Percentiles rank a stretch among this genome's conserved stretches.
Conservation (phyloP, 2,329 filamentous ascomycete genomes). For the Dichotomopilus funicola region DNA sequence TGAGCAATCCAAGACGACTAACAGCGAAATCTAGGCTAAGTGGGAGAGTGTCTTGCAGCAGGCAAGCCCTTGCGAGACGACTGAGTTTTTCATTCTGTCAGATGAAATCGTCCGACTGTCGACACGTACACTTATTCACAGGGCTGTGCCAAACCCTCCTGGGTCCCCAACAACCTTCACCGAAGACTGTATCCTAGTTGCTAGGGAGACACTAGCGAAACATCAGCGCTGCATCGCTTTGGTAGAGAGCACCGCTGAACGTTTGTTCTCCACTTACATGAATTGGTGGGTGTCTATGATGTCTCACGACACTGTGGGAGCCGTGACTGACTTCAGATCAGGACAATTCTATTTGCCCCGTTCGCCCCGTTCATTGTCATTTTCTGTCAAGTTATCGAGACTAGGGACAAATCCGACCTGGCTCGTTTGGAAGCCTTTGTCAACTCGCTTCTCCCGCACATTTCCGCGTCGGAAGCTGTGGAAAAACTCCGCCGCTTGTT, state of each 20-base stretch:
- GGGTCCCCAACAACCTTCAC: constrained; percentile 40
- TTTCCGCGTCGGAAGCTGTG: constrained; percentile 49
- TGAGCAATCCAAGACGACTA: neutral
- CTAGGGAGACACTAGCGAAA: constrained; percentile 40
- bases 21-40: no score
- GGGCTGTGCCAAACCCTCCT: constrained; percentile 42
- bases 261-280: constrained; percentile 42
- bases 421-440: constrained; percentile 50
- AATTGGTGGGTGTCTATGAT: constrained; percentile 39
- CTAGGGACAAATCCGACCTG: constrained; percentile 46
- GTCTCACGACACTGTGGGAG: neutral
- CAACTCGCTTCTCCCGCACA: constrained; percentile 44
- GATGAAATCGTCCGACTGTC: constrained; percentile 18
- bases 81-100: constrained; percentile 12
- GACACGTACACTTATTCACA: constrained; percentile 42
- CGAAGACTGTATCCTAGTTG: constrained; percentile 41
- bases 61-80: constrained; percentile 3
- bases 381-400: constrained; percentile 52
- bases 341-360: constrained; percentile 49
- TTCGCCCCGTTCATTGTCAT: constrained; percentile 55
- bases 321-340: constrained; percentile 20
- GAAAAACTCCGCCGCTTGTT: constrained; percentile 43
- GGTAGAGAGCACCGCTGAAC: constrained; percentile 32
- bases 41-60: neutral
- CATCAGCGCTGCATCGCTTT: constrained; percentile 41